Evolutionary conservation across 768 basidiomycete species (phyloP), one percentile per base, ranked within the genome.

Genomic region (Stropharia rugosoannulata): DNA sequence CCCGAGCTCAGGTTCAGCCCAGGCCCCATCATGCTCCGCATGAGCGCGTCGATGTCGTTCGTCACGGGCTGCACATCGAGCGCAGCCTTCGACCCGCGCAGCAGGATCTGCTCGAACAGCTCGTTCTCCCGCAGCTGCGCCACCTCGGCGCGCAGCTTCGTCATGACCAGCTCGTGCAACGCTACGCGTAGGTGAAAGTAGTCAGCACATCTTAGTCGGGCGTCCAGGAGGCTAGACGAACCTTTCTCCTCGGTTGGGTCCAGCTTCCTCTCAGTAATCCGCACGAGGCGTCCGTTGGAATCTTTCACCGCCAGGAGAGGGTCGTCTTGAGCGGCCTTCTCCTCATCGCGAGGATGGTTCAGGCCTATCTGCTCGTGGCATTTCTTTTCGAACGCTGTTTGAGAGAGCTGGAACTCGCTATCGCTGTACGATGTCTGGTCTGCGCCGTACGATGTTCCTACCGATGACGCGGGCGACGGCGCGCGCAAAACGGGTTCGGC

Each of bases 11-110:
- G 55, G 38, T 59, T 55, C 62, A 67, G 55, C 15, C 59, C 58
- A 6, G 68, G 59, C 2, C 74, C 70, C 80, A 83, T 81, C 81
- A 83, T 80, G 59, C 77, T 76, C 36, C 68, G 71, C 78, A 83
- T 76, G 53, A 83, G 73, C 18, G 64, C 55, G 64, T 81, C 80
- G 45, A 83, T 76, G 55, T 82, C 76, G 25, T 66, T 72, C 15
- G 80, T 73, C 12, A 71, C 67, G 3, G 78, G 74, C 44, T 75
- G 76, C 12, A 68, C 69, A 53, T 79, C 78, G 36, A 76, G 55
- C 7, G 68, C 75, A n/a, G 73, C 74, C 57, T 76, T 74, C 8
- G 80, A 79, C 41, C 79, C 78, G 13, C 75, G 75, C 16, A 78
- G 65, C 11, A 81, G 59, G 12, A 75, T 76, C 48, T 75, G 73